These are phyloP conservation scores for Plasmodium yoelii DNA, from an alignment of 169 alveolate genomes.

Conservation along the genomic window DNA sequence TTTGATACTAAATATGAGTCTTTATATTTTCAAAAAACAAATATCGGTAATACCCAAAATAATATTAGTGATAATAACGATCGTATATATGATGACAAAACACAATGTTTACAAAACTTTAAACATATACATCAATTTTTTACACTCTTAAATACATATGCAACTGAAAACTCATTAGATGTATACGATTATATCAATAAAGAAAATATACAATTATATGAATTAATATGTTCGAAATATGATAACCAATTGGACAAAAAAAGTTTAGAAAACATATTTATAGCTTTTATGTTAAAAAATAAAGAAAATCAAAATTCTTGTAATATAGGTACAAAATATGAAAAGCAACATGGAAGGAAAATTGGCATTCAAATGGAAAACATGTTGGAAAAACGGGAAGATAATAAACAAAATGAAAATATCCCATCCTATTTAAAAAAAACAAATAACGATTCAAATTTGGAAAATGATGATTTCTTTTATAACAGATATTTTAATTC, in stretches of 20 bases:
- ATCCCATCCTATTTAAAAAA: neutral
- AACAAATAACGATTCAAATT: neutral
- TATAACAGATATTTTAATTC: neutral
- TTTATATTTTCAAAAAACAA: neutral
- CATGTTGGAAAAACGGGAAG: neutral
- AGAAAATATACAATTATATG: conserved; percentile 52
- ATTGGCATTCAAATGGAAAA: neutral
- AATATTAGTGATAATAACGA: neutral
- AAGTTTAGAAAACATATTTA: conserved; percentile 22
- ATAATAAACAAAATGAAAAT: conserved; percentile 6
- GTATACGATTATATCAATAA: conserved; percentile 38
- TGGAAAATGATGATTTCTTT: too few relatives aligned
- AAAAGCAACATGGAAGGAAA: conserved; percentile 4
- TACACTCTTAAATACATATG: conserved; percentile 37
- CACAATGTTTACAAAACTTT: conserved; percentile 3
- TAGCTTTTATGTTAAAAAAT: conserved; percentile 7
- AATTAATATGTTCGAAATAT: conserved; percentile 16
- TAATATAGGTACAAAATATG: neutral
- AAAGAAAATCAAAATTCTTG: conserved; percentile 9
- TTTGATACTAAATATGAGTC: conserved; percentile 9
- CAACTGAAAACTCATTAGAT: conserved; percentile 44
- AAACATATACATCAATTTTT: conserved; percentile 51
- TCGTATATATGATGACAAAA: neutral
- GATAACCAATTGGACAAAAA: conserved; percentile 40
- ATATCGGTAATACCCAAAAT: neutral